Evolutionary conservation across 306 rosid species (phyloP).

Genomic region (Cicer judaicum): DNA sequence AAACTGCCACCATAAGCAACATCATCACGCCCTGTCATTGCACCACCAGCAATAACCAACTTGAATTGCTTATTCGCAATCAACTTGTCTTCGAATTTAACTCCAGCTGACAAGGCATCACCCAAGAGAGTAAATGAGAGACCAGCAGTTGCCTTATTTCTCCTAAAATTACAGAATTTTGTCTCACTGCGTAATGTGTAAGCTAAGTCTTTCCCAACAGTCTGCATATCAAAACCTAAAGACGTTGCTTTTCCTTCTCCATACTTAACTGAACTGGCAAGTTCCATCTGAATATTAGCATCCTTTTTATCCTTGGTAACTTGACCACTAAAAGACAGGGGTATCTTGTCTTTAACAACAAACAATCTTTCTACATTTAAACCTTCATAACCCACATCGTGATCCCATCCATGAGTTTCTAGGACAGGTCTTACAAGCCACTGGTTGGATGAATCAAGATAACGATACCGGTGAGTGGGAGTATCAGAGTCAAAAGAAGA

Average conservation of each 20-base stretch:
- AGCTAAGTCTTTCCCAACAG: conserved; percentile 94
- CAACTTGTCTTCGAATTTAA: conserved; percentile 84
- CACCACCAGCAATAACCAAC: conserved; percentile 80
- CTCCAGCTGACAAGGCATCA: conserved; percentile 81
- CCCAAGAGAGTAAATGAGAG: conserved; percentile 78
- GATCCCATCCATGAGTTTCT: conserved; percentile 99
- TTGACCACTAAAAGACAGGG: conserved; percentile 84
- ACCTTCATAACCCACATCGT: conserved; percentile 98
- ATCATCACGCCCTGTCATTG: conserved; percentile 84
- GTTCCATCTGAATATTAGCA: conserved; percentile 89
- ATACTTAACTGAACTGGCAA: conserved; percentile 78
- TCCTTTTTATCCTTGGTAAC: conserved; percentile 96
- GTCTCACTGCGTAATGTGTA: conserved; percentile 91
- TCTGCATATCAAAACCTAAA: conserved; percentile 89
- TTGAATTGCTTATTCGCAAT: conserved; percentile 76
- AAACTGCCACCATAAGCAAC: conserved; percentile 92
- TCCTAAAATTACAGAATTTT: conserved; percentile 74
- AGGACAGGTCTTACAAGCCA: conserved; percentile 97
- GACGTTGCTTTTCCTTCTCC: conserved; percentile 90
- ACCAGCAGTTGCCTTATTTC: conserved; percentile 87
- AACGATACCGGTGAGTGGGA: conserved; percentile 90
- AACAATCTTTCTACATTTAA: conserved; percentile 86
- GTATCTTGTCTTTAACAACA: conserved; percentile 70
- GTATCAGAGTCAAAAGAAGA: conserved; percentile 96
- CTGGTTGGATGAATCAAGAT: conserved; percentile 91